These are phyloP conservation scores for Metarhizium rileyi DNA, from an alignment of 2,329 filamentous ascomycete species.

Conservation along the genomic window DNA sequence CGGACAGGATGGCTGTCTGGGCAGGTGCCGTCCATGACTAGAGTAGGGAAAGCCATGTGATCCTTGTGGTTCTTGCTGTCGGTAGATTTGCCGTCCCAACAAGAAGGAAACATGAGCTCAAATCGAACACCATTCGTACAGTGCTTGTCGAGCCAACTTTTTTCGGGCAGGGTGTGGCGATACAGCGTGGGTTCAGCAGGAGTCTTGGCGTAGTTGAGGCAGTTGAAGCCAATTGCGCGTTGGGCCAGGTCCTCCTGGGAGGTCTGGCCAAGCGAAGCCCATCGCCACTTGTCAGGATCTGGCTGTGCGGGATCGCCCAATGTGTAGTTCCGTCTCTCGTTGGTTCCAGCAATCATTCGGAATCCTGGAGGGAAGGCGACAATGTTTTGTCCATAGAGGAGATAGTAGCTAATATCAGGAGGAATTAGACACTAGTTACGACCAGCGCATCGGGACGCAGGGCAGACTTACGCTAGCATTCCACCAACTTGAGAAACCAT, in stretches of 20 bases:
- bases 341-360: conserved; percentile 73
- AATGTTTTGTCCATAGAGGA: conserved; percentile 57
- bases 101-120: conserved; percentile 82
- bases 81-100: conserved; percentile 60
- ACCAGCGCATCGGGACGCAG: not conserved
- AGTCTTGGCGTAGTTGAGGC: conserved; percentile 63
- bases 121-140: conserved; percentile 75
- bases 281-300: conserved; percentile 58
- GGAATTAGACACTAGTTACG: not conserved
- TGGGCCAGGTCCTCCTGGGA: conserved; percentile 60
- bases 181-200: conserved; percentile 69
- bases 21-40: conserved; percentile 68
- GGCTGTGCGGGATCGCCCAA: conserved; percentile 56
- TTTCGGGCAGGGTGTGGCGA: conserved; percentile 74
- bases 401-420: conserved; percentile 65
- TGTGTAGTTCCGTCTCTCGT: conserved; percentile 57
- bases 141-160: conserved; percentile 68
- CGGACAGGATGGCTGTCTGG: conserved; percentile 58
- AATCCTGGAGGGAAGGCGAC: conserved; percentile 69
- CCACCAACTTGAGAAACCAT: conserved; percentile 68
- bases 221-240: conserved; percentile 90
- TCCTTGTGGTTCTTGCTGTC: conserved; percentile 46
- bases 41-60: conserved; percentile 69
- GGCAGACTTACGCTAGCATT: conserved; percentile 67
- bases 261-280: conserved; percentile 54